Evolutionary conservation across 805 yeast genomes (phyloP), one percentile per base, ranked within the genome.

Genomic region (Kregervanrija fluxuum): DNA sequence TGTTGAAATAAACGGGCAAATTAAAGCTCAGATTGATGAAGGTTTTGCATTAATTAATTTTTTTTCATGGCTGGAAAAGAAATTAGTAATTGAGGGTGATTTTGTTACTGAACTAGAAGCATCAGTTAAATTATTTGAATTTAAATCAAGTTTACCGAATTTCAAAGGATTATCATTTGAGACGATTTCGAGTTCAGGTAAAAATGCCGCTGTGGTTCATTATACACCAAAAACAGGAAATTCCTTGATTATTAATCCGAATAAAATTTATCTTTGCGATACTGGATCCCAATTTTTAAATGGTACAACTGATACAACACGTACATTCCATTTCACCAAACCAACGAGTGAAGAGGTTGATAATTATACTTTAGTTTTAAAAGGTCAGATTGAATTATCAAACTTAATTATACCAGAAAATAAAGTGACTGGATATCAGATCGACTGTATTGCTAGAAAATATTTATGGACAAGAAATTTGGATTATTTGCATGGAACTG

Each of bases 151-250:
- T 30, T 73, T 73, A 50, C 73, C 74, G 15, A 65, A 73, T 49
- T 79, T 74, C 55, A 71, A 67, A 15, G 93, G 90, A 0, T 71
- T 79, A 38, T 80, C 88, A 3, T 85, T 85, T 61, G 80, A 77
- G 40, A 84, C 93, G 0, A 84, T 85, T 40, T 78, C 87, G 42
- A 77, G 89, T 5, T 71, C 86, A 1, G 93, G 91, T 1, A 69
- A 87, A 11, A 85, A 84, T 59, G 85, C 87, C 8, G 85, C 93
- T 1, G 69, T 85, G 30, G 82, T 85, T 48, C 95, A 85, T 60
- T 85, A 85, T 59, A 66, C 78, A 36, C 93, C 95, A 4, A 53
- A 59, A 11, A 58, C 62, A 41, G 66, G 66, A 5, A 56, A 61
- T 10, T 69, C 74, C 47, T 54, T 75, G 6, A 61, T 71, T 8